These are phyloP conservation scores for Agrocybe chaxingu DNA, from an alignment of 768 basidiomycete genomes.

Conservation along the genomic window DNA sequence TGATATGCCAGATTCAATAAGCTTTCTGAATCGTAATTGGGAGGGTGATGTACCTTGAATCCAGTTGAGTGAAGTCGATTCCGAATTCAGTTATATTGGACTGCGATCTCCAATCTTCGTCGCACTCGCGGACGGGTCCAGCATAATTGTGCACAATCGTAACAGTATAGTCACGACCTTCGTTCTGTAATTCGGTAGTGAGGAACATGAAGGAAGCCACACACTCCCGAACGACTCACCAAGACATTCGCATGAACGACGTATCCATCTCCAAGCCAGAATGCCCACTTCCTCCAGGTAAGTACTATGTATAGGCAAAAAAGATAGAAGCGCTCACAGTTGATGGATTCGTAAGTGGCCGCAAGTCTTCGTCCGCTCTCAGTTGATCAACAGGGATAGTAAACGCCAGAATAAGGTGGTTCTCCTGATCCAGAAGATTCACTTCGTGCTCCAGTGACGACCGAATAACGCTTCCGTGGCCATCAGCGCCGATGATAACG, in stretches of 20 bases:
- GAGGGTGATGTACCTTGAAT: constrained; percentile 26
- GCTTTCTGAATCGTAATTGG: not conserved
- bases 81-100: constrained; percentile 30
- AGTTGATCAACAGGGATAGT: constrained; percentile 28
- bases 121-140: constrained; percentile 16
- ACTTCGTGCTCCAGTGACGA: constrained; percentile 24
- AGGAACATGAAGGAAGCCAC: not conserved
- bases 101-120: constrained; percentile 28
- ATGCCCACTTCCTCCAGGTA: constrained; percentile 9
- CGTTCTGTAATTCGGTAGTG: constrained; percentile 15
- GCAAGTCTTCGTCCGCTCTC: constrained; percentile 29
- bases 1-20: not conserved
- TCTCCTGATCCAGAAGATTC: constrained; percentile 14
- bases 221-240: constrained; percentile 12
- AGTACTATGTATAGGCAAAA: not conserved
- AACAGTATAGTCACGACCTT: constrained; percentile 24
- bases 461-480: constrained; percentile 40
- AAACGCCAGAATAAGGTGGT: constrained; percentile 27
- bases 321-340: constrained; percentile 23
- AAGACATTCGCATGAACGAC: constrained; percentile 27
- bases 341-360: constrained; percentile 20
- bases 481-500: constrained; percentile 61
- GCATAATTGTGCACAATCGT: constrained; percentile 21
- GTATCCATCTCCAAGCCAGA: constrained; percentile 20
- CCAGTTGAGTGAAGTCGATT: constrained; percentile 31